These are phyloP conservation scores for Endoconidiophora laricicola DNA, from an alignment of 2,329 filamentous ascomycete species.

Conservation along the genomic window DNA sequence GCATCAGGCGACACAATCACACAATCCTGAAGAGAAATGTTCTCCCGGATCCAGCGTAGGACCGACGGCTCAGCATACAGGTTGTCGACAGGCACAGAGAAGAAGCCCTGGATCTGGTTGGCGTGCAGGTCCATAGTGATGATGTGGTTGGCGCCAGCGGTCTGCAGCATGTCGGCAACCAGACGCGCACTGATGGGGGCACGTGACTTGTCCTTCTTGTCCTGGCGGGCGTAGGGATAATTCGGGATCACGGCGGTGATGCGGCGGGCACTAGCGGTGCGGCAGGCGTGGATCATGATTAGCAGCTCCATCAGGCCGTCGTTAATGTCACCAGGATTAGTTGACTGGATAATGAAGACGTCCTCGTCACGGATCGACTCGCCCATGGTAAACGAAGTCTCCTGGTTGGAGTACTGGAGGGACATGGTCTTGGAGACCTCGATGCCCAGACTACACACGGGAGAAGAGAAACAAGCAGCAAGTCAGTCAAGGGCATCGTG, in stretches of 20 bases:
- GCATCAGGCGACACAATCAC: conserved; percentile 93
- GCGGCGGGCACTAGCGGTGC: conserved; percentile 51
- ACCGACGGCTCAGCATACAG: conserved; percentile 90
- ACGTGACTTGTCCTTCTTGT: conserved; percentile 88
- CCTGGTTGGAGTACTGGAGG: conserved; percentile 73
- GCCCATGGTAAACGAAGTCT: conserved; percentile 82
- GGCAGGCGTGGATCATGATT: conserved; percentile 94
- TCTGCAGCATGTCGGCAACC: conserved; percentile 95
- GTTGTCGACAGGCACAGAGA: conserved; percentile 63
- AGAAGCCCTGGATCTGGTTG: conserved; percentile 94
- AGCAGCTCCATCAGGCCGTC: conserved; percentile 95
- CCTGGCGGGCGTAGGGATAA: conserved; percentile 90
- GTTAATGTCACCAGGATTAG: conserved; percentile 89
- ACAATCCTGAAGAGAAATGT: conserved; percentile 63
- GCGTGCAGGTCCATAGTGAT: conserved; percentile 97
- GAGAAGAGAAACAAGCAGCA: conserved; percentile 16
- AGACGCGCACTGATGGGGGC: conserved; percentile 94
- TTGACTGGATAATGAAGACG: conserved; percentile 91
- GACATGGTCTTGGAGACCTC: conserved; percentile 65
- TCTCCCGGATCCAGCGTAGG: conserved; percentile 78
- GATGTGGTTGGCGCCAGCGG: conserved; percentile 53
- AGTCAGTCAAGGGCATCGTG: conserved; percentile 1
- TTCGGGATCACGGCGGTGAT: conserved; percentile 94
- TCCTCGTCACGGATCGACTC: conserved; percentile 95
- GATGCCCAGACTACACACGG: conserved; percentile 45